These are phyloP conservation scores for Populus pruinosa DNA, from an alignment of 345 rosid species.

Conservation along the genomic window DNA sequence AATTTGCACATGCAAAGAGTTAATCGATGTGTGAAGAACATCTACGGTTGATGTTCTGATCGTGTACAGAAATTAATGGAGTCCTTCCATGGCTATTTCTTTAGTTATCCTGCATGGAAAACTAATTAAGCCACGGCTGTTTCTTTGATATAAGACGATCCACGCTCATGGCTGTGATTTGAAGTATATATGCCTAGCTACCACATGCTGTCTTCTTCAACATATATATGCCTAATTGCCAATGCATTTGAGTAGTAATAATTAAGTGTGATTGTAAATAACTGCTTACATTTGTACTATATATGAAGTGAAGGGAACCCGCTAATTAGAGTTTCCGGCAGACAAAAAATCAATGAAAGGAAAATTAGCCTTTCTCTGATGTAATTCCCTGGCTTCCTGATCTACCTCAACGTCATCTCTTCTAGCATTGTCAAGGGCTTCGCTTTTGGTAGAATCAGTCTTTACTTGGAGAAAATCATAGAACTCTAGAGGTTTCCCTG, in stretches of 20 bases:
- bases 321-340: constrained; percentile 24
- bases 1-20: neutral
- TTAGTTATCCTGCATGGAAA: no score
- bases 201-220: no score
- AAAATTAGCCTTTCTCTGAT: constrained; percentile 23
- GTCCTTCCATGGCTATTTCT: neutral
- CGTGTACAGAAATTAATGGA: neutral
- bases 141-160: no score
- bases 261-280: neutral
- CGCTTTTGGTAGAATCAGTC: constrained; percentile 55
- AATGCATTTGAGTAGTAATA: neutral
- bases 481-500: constrained; percentile 50
- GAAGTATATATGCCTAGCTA: no score
- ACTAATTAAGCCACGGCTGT: no score
- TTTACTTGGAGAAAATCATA: constrained; percentile 71
- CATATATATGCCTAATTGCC: neutral
- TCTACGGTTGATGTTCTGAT: neutral
- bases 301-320: neutral
- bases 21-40: neutral
- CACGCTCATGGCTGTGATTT: no score
- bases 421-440: constrained; percentile 39
- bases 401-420: constrained; percentile 52
- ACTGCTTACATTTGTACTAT: neutral
- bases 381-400: constrained; percentile 32
- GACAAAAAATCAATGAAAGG: constrained; percentile 63